Percentiles rank a stretch among this genome's conserved stretches.
Evolutionary conservation across 169 alveolate species (phyloP).

Genomic region (Theileria equi): DNA sequence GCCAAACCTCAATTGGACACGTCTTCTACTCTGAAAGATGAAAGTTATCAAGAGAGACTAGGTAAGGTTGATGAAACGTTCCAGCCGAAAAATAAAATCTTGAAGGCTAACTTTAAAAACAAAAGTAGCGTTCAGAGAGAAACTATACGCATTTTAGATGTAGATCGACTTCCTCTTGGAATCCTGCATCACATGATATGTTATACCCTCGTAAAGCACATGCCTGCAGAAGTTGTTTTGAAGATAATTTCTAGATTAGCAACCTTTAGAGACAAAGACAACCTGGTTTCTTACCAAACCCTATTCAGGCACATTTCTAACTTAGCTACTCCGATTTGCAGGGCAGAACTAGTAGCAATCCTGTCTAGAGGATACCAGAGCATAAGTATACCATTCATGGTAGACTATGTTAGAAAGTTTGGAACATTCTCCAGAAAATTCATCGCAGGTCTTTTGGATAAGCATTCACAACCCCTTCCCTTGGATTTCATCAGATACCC

Average conservation of each 20-base stretch:
- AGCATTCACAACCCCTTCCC: conserved; percentile 60
- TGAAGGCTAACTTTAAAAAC: conserved; percentile 25
- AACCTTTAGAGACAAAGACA: conserved; percentile 68
- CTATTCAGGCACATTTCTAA: conserved; percentile 61
- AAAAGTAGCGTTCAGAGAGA: conserved; percentile 39
- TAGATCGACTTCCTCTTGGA: conserved; percentile 67
- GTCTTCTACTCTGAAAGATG: conserved; percentile 4
- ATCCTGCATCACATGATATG: conserved; percentile 70
- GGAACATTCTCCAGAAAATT: conserved; percentile 75
- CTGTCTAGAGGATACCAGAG: conserved; percentile 74
- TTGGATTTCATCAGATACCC: conserved; percentile 69
- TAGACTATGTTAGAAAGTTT: conserved; percentile 74
- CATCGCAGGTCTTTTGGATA: conserved; percentile 68
- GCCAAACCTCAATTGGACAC: conserved; percentile 36
- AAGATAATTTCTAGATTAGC: conserved; percentile 70
- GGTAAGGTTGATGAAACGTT: neutral
- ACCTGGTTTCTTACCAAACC: conserved; percentile 70
- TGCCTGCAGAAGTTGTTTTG: conserved; percentile 73
- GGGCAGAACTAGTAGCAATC: conserved; percentile 74
- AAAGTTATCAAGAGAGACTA: conserved; percentile 12
- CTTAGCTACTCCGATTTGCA: conserved; percentile 47
- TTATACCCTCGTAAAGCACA: conserved; percentile 70
- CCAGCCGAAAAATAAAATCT: conserved; percentile 15
- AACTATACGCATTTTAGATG: conserved; percentile 64
- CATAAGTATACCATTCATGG: conserved; percentile 75